phyloP scores from a whole-genome alignment of 805 yeast species.

The Saturnispora besseyi region DNA sequence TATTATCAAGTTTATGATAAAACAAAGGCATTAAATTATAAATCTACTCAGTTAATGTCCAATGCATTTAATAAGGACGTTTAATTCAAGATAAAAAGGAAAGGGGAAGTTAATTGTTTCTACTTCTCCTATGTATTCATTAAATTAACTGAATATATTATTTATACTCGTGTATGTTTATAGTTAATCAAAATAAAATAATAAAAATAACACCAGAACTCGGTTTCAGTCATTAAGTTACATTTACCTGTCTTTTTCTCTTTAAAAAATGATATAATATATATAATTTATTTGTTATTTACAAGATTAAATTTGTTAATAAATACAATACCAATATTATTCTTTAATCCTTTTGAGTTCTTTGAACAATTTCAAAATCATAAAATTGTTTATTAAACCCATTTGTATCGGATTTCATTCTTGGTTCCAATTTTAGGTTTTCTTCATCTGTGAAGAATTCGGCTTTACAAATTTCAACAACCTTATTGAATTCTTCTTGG shows the following conservation, averaged over 20 bases:
- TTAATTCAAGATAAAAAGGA: background rate
- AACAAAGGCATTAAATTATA: conserved; percentile 55
- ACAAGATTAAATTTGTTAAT: background rate
- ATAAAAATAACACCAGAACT: too few relatives aligned
- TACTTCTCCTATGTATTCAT: background rate
- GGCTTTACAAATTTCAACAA: conserved; percentile 50
- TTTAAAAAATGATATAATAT: background rate
- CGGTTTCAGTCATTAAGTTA: too few relatives aligned
- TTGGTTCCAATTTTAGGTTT: conserved; percentile 19
- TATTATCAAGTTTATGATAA: conserved; percentile 62
- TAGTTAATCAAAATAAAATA: background rate
- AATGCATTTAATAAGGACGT: conserved; percentile 27
- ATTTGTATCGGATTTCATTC: conserved; percentile 22
- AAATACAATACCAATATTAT: background rate
- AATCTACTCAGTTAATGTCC: conserved; percentile 47
- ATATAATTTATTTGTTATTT: background rate
- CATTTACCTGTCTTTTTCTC: too few relatives aligned
- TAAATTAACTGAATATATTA: background rate
- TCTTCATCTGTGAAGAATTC: conserved; percentile 31
- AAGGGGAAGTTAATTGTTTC: background rate
- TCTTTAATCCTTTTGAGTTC: conserved; percentile 13
- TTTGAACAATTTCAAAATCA: conserved; percentile 27
- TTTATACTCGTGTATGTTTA: background rate
- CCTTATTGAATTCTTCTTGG: conserved; percentile 41
- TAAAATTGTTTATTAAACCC: conserved; percentile 26